Evolutionary conservation across 495 filamentous ascomycete species (phyloP).

Genomic region (Haplographium delicatum): DNA sequence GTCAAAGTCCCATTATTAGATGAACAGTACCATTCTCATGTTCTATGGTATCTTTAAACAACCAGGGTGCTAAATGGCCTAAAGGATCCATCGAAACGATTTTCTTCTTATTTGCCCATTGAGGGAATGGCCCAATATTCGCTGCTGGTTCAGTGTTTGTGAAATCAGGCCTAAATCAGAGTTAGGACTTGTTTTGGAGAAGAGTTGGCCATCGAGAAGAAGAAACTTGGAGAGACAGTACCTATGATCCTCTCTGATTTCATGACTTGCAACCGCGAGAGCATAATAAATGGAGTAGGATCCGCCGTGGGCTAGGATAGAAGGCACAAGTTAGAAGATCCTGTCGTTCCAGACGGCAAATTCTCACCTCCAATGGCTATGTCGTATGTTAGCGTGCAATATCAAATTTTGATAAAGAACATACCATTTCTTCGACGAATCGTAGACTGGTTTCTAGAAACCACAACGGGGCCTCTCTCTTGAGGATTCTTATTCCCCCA

Average conservation of each 20-base stretch:
- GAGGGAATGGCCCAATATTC: constrained; percentile 78
- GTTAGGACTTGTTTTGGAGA: constrained; percentile 3
- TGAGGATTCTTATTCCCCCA: constrained; percentile 79
- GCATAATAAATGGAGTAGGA: constrained; percentile 98
- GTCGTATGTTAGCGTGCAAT: constrained; percentile 3
- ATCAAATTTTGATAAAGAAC: constrained; percentile 22
- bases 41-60: constrained; percentile 63
- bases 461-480: constrained; percentile 82
- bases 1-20: neutral
- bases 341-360: neutral
- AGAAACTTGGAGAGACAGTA: constrained; percentile 10
- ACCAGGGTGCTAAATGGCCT: constrained; percentile 83
- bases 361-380: constrained; percentile 41
- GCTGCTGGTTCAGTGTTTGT: constrained; percentile 91
- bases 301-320: constrained; percentile 70
- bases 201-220: neutral
- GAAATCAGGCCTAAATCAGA: constrained; percentile 62
- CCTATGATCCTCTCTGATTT: constrained; percentile 77
- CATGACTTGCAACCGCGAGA: constrained; percentile 84
- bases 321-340: constrained; percentile 9
- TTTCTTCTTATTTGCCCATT: constrained; percentile 89
- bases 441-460: constrained; percentile 68
- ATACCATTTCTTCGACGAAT: constrained; percentile 82
- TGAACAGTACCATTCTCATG: constrained; percentile 49
- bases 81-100: constrained; percentile 97